phyloP scores from a whole-genome alignment of 2,329 filamentous ascomycete genomes.

The Colletotrichum australisinense region DNA sequence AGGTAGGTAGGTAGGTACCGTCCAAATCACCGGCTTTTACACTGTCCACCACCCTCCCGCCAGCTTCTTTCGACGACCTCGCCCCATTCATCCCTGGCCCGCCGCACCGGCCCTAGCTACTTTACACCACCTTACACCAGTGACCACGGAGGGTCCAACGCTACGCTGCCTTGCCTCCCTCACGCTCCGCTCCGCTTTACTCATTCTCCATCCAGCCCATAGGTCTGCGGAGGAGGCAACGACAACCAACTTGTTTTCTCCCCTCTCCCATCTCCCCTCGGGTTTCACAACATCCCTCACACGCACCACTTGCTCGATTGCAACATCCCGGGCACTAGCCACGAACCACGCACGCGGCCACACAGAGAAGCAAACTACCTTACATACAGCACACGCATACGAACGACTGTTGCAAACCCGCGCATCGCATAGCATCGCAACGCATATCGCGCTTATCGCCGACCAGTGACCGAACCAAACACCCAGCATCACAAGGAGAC shows the following conservation, averaged over 20 bases:
- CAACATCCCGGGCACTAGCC: constrained; percentile 25
- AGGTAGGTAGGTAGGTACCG: background rate
- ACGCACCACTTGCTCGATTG: constrained; percentile 19
- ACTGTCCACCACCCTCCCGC: background rate
- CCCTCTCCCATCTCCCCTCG: constrained; percentile 5
- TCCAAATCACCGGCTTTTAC: background rate
- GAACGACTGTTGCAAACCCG: constrained; percentile 14
- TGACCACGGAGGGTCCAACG: background rate
- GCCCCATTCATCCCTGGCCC: background rate
- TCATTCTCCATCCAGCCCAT: constrained; percentile 13
- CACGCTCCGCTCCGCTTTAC: constrained; percentile 20
- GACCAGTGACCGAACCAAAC: background rate
- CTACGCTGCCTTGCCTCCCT: constrained; percentile 1
- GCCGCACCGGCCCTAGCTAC: background rate
- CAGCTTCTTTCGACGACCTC: background rate
- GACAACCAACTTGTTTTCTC: constrained; percentile 23
- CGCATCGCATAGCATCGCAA: constrained; percentile 24
- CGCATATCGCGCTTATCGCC: constrained; percentile 5
- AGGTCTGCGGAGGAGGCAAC: constrained; percentile 28
- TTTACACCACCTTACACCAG: background rate
- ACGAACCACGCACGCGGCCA: constrained; percentile 23
- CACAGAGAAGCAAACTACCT: background rate
- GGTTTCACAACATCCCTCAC: constrained; percentile 19
- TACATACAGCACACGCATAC: constrained; percentile 13
- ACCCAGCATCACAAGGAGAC: background rate